phyloP scores from a whole-genome alignment of 352 stramenopile genomes.

The Phytophthora pinifolia region DNA sequence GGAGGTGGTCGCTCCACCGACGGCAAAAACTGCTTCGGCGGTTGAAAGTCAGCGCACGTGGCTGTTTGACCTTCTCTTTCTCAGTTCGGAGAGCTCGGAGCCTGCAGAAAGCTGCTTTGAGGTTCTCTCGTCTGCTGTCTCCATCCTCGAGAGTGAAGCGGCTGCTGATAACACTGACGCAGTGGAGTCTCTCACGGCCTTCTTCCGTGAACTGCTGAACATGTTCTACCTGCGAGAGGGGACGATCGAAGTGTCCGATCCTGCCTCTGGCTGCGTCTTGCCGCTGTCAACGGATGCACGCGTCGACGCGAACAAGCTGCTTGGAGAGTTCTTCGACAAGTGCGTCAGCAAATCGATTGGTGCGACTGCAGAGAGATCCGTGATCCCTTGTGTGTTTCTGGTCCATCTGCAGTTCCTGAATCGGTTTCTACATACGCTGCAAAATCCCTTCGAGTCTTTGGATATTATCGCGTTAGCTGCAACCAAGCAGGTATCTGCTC shows the following conservation, averaged over 20 bases:
- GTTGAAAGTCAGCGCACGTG: conserved; percentile 43
- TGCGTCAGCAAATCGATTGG: conserved; percentile 13
- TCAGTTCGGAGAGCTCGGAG: conserved; percentile 32
- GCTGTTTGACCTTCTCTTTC: conserved; percentile 62
- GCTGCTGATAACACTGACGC: conserved; percentile 2
- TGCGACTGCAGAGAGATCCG: neutral
- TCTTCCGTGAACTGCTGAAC: conserved; percentile 35
- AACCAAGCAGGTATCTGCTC: neutral
- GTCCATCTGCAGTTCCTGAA: conserved; percentile 50
- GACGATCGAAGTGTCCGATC: conserved; percentile 36
- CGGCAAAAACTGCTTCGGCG: neutral
- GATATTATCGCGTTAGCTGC: conserved; percentile 3
- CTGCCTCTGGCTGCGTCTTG: conserved; percentile 33
- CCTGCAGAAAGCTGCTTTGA: conserved; percentile 35
- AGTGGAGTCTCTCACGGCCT: conserved; percentile 18
- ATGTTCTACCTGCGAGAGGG: conserved; percentile 44
- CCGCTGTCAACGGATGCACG: conserved; percentile 25
- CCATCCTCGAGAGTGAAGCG: conserved; percentile 22
- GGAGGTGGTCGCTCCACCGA: conserved; percentile 22
- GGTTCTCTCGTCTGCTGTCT: conserved; percentile 25
- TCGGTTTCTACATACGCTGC: conserved; percentile 50
- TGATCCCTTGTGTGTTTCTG: conserved; percentile 23
- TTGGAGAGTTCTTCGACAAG: conserved; percentile 32
- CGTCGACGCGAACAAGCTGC: conserved; percentile 18
- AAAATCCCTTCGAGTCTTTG: conserved; percentile 17